Percentiles rank a stretch among this genome's conserved stretches.
Conservation (phyloP, 495 filamentous ascomycete genomes). For the Daldinia caldariorum region DNA sequence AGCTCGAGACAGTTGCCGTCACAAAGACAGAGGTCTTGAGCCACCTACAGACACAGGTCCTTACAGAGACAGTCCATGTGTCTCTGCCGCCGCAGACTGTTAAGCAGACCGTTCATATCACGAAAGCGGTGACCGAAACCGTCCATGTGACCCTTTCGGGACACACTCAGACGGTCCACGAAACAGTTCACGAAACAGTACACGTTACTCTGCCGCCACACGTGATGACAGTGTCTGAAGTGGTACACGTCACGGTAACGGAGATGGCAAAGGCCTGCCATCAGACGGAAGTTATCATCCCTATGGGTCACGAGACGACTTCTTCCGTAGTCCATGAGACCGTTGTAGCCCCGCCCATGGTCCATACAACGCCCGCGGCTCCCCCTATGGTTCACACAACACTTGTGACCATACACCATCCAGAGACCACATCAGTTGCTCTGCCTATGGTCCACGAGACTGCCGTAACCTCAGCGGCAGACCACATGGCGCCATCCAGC, state of each 20-base stretch:
- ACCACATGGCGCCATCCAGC: neutral
- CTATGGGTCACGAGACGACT: slow-evolving; percentile 20
- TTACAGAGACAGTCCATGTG: slow-evolving; percentile 29
- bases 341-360: slow-evolving; percentile 3
- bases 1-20: slow-evolving; percentile 20
- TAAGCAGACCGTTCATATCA: slow-evolving; percentile 30
- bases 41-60: slow-evolving; percentile 14
- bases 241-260: slow-evolving; percentile 27
- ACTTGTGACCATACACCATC: neutral
- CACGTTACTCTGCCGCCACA: slow-evolving; percentile 29
- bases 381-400: neutral
- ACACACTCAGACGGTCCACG: slow-evolving; percentile 13
- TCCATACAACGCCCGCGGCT: neutral
- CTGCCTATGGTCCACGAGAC: no score
- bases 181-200: slow-evolving; percentile 26
- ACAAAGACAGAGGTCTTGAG: slow-evolving; percentile 34
- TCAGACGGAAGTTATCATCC: slow-evolving; percentile 21
- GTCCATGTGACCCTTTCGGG: slow-evolving; percentile 24
- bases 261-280: slow-evolving; percentile 12
- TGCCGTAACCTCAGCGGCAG: slow-evolving; percentile 4
- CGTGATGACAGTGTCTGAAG: slow-evolving; percentile 24
- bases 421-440: no score
- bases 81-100: slow-evolving; percentile 25
- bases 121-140: slow-evolving; percentile 19
- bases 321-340: slow-evolving; percentile 23